A percentile compares a stretch with the other conserved stretches of the same genome.
phyloP scores from a whole-genome alignment of 2,329 filamentous ascomycete genomes.

The Trichothecium sympodiale region DNA sequence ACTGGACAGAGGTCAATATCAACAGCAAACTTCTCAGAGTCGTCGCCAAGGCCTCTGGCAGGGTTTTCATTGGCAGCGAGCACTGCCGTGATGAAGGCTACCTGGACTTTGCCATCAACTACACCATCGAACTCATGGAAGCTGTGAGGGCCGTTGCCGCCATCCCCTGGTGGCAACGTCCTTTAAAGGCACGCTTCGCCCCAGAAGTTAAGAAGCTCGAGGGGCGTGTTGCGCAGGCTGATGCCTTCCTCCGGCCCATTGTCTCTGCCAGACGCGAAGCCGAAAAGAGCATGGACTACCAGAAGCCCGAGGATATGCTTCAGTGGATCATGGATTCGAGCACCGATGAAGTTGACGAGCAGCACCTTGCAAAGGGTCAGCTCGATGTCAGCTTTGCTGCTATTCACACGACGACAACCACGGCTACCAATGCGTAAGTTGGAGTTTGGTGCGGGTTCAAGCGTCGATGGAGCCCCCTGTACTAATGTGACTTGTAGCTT shows the following conservation, averaged over 20 bases:
- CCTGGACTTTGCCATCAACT: slow-evolving; percentile 34
- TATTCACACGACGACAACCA: slow-evolving; percentile 38
- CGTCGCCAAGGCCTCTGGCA: slow-evolving; percentile 33
- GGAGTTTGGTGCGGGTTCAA: too few species aligned
- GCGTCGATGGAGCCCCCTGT: neutral
- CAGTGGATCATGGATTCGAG: slow-evolving; percentile 33
- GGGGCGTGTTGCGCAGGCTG: slow-evolving; percentile 18
- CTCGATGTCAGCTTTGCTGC: slow-evolving; percentile 34
- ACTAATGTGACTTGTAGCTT: slow-evolving; percentile 19
- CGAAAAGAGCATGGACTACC: slow-evolving; percentile 5
- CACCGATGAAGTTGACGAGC: slow-evolving; percentile 18
- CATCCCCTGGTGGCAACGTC: slow-evolving; percentile 20
- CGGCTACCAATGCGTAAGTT: slow-evolving; percentile 30
- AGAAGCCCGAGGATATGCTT: slow-evolving; percentile 33
- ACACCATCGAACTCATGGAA: slow-evolving; percentile 29
- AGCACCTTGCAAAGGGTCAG: slow-evolving; percentile 28
- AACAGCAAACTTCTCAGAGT: slow-evolving; percentile 29
- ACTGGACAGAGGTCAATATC: slow-evolving; percentile 30
- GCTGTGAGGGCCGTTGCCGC: slow-evolving; percentile 18
- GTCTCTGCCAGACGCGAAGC: slow-evolving; percentile 17
- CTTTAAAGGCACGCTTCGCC: slow-evolving; percentile 17
- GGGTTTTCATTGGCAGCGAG: slow-evolving; percentile 35
- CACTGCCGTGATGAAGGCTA: slow-evolving; percentile 32
- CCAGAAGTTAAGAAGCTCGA: slow-evolving; percentile 23
- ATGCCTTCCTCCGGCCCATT: slow-evolving; percentile 23